phyloP scores from a whole-genome alignment of 2,329 filamentous ascomycete genomes.

The Fusarium foetens region DNA sequence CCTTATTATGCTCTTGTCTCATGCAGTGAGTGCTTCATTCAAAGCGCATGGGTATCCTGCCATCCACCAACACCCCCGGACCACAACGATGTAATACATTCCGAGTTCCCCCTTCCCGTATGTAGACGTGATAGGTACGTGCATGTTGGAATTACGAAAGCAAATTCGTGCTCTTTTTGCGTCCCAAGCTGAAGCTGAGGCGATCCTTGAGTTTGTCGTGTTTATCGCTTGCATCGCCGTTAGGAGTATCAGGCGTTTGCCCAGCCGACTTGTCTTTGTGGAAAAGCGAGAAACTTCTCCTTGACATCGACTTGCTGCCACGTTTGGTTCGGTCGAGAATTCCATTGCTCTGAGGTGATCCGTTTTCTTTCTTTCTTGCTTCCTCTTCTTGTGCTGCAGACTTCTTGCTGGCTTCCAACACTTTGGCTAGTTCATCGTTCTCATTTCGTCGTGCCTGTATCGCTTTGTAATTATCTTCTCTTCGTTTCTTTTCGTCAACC shows the following conservation, averaged over 20 bases:
- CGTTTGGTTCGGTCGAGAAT: conserved; percentile 74
- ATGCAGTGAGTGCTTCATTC: conserved; percentile 28
- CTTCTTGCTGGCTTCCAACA: conserved; percentile 73
- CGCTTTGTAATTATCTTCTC: conserved; percentile 65
- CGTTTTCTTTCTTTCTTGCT: conserved; percentile 53
- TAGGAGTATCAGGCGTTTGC: conserved; percentile 37
- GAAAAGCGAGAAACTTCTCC: conserved; percentile 77
- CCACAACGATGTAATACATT: conserved; percentile 22
- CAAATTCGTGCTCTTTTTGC: conserved; percentile 74
- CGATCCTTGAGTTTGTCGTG: conserved; percentile 68
- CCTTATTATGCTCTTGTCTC: conserved; percentile 25
- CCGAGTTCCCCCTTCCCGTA: conserved; percentile 11
- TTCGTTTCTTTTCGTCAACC: conserved; percentile 53
- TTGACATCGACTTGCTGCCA: conserved; percentile 81
- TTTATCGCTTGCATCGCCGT: conserved; percentile 50
- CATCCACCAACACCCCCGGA: conserved; percentile 29
- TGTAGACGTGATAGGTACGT: conserved; percentile 18
- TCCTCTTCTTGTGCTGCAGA: conserved; percentile 65
- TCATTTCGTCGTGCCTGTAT: conserved; percentile 65
- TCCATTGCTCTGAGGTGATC: conserved; percentile 50
- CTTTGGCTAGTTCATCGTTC: conserved; percentile 70
- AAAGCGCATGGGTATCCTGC: conserved; percentile 39
- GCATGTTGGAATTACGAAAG: conserved; percentile 42
- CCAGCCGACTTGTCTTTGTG: conserved; percentile 59
- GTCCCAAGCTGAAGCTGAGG: conserved; percentile 73